These are phyloP conservation scores for Peronospora farinosa DNA, from an alignment of 352 stramenopile genomes.

Conservation along the genomic window DNA sequence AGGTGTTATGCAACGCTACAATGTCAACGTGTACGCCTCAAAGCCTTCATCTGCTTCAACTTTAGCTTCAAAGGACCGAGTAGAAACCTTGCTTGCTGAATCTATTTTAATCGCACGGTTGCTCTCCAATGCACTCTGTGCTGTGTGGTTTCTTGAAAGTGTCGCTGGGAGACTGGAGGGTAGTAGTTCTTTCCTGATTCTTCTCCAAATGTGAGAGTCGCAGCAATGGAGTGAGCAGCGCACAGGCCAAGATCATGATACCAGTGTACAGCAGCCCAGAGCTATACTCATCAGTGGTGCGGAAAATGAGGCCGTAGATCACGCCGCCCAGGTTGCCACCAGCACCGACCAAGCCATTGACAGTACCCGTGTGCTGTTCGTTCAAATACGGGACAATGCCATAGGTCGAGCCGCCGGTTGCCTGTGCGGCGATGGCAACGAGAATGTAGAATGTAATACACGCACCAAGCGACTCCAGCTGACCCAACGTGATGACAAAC, in stretches of 20 bases:
- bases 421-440: conserved; percentile 89
- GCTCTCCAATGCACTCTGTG: conserved; percentile 27
- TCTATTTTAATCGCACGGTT: conserved; percentile 18
- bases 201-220: conserved; percentile 38
- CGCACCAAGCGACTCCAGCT: conserved; percentile 52
- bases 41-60: not conserved
- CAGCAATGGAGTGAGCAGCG: conserved; percentile 40
- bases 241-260: conserved; percentile 47
- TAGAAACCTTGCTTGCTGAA: not conserved
- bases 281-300: conserved; percentile 31
- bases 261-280: conserved; percentile 48
- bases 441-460: conserved; percentile 87
- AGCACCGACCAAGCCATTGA: conserved; percentile 59
- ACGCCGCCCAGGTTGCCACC: conserved; percentile 65
- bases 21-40: not conserved
- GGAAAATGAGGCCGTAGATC: conserved; percentile 70
- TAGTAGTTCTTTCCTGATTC: conserved; percentile 6
- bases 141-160: conserved; percentile 21
- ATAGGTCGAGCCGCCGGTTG: conserved; percentile 59
- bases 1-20: not conserved
- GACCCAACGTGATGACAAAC: conserved; percentile 86
- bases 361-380: conserved; percentile 53
- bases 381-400: conserved; percentile 73
- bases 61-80: not conserved
- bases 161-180: conserved; percentile 1